phyloP scores from a whole-genome alignment of 371 early-diverging fungal genomes.

The Mucor racemosus region DNA sequence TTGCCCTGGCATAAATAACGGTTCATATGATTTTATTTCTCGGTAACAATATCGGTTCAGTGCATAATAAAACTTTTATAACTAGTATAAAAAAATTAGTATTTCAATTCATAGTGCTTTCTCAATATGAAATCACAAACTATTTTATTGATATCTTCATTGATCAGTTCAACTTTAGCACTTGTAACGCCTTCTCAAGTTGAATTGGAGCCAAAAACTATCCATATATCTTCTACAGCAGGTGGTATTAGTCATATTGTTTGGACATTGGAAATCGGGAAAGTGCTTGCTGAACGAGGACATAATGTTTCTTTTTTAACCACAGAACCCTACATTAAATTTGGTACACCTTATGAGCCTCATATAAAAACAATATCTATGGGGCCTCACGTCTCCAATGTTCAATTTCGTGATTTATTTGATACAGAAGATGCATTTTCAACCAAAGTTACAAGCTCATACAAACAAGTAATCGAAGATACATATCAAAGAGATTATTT shows the following conservation, averaged over 20 bases:
- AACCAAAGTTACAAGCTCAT: not conserved
- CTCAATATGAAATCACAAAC: not conserved
- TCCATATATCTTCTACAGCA: constrained; percentile 21
- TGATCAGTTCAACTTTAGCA: not conserved
- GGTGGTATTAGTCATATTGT: constrained; percentile 31
- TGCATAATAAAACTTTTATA: not conserved
- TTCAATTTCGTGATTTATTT: constrained; percentile 20
- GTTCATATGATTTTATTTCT: not conserved
- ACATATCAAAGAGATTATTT: constrained; percentile 13
- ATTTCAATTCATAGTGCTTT: not conserved
- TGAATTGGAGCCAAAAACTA: constrained; percentile 10
- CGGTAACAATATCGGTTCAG: not conserved
- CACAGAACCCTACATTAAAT: constrained; percentile 9
- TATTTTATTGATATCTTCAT: not conserved
- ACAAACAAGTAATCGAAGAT: constrained; percentile 4
- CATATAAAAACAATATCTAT: constrained; percentile 15
- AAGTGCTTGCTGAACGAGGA: constrained; percentile 19
- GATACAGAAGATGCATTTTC: constrained; percentile 15
- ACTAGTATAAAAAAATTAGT: not conserved
- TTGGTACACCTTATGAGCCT: constrained; percentile 11
- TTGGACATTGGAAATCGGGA: constrained; percentile 27
- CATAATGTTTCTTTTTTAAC: constrained; percentile 29
- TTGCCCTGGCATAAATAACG: not conserved
- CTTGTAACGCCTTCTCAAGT: not conserved
- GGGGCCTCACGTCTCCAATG: constrained; percentile 12